A percentile compares a stretch with the other conserved stretches of the same genome.
These are phyloP conservation scores for Globisporangium nagaii DNA, from an alignment of 352 stramenopile genomes.

Conservation along the genomic window DNA sequence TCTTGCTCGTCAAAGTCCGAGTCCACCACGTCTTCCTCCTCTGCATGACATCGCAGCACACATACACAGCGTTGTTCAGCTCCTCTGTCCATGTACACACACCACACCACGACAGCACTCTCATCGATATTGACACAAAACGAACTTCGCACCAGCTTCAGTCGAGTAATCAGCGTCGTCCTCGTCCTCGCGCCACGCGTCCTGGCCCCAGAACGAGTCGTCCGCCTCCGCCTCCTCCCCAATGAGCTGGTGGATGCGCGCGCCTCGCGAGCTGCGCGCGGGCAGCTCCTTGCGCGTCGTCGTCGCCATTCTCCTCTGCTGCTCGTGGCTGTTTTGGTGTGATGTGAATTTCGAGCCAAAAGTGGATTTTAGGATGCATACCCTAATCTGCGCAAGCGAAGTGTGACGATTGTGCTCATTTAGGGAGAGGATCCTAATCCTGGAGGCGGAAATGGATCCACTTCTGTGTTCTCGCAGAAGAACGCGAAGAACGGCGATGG, in stretches of 20 bases:
- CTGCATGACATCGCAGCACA: conserved; percentile 18
- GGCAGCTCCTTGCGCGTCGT: conserved; percentile 40
- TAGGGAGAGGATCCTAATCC: too few relatives aligned
- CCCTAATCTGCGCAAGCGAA: too few relatives aligned
- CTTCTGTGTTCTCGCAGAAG: too few relatives aligned
- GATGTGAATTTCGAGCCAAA: neutral
- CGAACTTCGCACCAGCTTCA: conserved; percentile 55
- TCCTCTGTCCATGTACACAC: neutral
- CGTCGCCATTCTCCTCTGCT: neutral
- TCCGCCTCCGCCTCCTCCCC: conserved; percentile 86
- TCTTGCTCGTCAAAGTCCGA: conserved; percentile 87
- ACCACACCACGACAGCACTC: neutral
- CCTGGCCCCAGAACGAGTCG: conserved; percentile 84
- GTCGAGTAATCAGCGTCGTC: conserved; percentile 86
- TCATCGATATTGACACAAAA: neutral
- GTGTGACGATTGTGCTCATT: too few relatives aligned
- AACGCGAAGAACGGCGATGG: too few relatives aligned
- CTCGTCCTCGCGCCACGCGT: conserved; percentile 78
- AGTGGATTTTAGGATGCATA: neutral
- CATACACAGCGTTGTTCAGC: neutral
- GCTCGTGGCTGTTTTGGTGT: neutral
- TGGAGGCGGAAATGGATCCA: too few relatives aligned
- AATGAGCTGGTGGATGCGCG: conserved; percentile 78
- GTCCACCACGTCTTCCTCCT: conserved; percentile 87
- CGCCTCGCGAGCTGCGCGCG: conserved; percentile 55